Conservation (phyloP, 2,329 filamentous ascomycete genomes). For the Colletotrichum sojae region DNA sequence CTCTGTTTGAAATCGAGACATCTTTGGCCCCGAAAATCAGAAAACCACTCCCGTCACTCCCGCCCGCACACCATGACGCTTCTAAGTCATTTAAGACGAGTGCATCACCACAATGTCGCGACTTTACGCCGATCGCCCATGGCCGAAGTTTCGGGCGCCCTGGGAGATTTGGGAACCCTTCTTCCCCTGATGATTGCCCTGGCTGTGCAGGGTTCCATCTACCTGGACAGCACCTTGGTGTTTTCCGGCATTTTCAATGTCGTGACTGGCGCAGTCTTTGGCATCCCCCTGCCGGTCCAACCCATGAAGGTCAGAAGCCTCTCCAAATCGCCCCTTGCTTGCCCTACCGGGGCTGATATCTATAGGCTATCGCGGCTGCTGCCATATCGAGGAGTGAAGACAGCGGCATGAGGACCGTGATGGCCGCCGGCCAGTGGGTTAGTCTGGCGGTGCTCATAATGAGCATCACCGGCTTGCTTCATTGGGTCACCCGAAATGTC, state of each 20-base stretch:
- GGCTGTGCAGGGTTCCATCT: conserved; percentile 82
- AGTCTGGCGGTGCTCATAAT: conserved; percentile 80
- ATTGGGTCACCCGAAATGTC: conserved; percentile 79
- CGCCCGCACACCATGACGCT: conserved; percentile 33
- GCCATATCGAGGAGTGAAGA: conserved; percentile 80
- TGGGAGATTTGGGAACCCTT: conserved; percentile 90
- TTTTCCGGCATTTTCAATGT: conserved; percentile 93
- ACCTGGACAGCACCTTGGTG: conserved; percentile 85
- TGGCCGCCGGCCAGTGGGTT: conserved; percentile 84
- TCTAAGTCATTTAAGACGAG: conserved; percentile 42
- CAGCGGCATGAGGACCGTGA: conserved; percentile 69
- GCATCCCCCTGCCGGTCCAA: conserved; percentile 91
- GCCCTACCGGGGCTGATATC: conserved; percentile 6
- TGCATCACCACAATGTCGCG: conserved; percentile 63
- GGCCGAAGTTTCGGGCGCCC: conserved; percentile 87
- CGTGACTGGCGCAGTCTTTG: conserved; percentile 84
- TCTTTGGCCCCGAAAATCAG: not conserved
- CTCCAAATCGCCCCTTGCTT: no score
- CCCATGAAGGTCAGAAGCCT: conserved; percentile 74
- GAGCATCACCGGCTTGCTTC: conserved; percentile 83
- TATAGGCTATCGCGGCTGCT: conserved; percentile 86
- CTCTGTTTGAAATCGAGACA: not conserved
- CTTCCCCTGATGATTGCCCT: conserved; percentile 92
- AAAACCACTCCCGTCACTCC: not conserved
- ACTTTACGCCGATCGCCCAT: conserved; percentile 63